These are phyloP conservation scores for Wickerhamiella hasegawae DNA, from an alignment of 805 yeast genomes.

Conservation along the genomic window DNA sequence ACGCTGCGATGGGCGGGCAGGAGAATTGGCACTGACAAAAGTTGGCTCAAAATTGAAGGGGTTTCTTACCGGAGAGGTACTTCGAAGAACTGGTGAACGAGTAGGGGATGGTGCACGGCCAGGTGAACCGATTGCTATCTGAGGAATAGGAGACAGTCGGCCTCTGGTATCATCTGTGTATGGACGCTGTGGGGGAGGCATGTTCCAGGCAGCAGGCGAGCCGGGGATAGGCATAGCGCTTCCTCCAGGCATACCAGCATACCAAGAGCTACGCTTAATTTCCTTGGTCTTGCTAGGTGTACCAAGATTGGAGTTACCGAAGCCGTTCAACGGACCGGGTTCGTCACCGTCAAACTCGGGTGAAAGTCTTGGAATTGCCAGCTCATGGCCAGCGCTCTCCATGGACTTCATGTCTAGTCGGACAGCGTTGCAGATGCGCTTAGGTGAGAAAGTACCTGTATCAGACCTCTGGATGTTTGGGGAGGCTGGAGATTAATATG, in stretches of 20 bases:
- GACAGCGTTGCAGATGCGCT: too few relatives aligned
- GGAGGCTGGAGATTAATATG: too few relatives aligned
- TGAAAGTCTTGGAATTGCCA: too few relatives aligned
- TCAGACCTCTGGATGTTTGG: too few relatives aligned
- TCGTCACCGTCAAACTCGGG: too few relatives aligned
- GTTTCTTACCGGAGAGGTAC: conserved; percentile 7
- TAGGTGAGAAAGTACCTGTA: too few relatives aligned
- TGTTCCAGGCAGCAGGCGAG: conserved; percentile 3
- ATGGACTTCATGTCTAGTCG: too few relatives aligned
- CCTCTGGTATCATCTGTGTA: too few relatives aligned
- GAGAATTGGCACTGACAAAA: conserved; percentile 17
- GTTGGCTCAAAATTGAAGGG: conserved; percentile 59
- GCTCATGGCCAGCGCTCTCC: too few relatives aligned
- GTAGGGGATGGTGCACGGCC: conserved; percentile 1
- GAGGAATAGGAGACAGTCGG: not conserved
- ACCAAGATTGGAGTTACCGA: too few relatives aligned
- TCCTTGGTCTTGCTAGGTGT: too few relatives aligned
- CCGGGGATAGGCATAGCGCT: conserved; percentile 9
- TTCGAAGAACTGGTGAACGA: conserved; percentile 1
- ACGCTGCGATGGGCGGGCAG: conserved; percentile 29
- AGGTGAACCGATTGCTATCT: not conserved
- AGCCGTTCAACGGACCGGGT: too few relatives aligned
- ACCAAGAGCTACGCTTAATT: conserved; percentile 13
- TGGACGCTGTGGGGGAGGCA: not conserved
- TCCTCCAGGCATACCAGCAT: conserved; percentile 11